phyloP scores from a whole-genome alignment of 495 filamentous ascomycete genomes.

The Podospora anserina region DNA sequence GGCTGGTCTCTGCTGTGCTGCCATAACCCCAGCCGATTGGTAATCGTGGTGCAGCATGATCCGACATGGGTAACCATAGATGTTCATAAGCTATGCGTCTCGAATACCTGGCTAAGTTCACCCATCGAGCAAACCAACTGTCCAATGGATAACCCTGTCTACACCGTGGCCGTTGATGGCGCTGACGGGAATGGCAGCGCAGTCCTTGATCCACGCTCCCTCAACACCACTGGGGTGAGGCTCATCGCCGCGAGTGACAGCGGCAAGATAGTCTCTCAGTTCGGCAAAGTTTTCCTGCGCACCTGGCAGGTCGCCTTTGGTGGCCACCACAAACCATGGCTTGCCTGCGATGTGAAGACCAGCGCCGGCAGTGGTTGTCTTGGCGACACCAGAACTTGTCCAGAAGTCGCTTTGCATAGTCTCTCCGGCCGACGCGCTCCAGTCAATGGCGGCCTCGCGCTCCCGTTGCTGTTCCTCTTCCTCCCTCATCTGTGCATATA shows the following conservation, averaged over 20 bases:
- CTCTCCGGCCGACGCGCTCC: constrained; percentile 33
- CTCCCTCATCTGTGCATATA: constrained; percentile 74
- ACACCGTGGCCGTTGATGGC: constrained; percentile 84
- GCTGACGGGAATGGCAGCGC: constrained; percentile 77
- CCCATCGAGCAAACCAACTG: constrained; percentile 66
- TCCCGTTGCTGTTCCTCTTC: constrained; percentile 56
- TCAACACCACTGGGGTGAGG: constrained; percentile 69
- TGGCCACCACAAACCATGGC: constrained; percentile 96
- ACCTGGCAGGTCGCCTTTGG: constrained; percentile 80
- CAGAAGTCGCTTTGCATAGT: constrained; percentile 21
- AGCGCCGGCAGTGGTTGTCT: constrained; percentile 28
- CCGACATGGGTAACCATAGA: too few relatives aligned
- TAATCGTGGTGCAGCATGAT: not conserved
- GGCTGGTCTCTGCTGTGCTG: not conserved
- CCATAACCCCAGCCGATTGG: not conserved
- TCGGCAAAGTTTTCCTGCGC: constrained; percentile 73
- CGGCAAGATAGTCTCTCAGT: constrained; percentile 64
- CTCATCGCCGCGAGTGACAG: constrained; percentile 53
- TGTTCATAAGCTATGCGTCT: not conserved
- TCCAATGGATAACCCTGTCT: constrained; percentile 70
- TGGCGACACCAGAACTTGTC: constrained; percentile 33
- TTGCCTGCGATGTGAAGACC: constrained; percentile 72
- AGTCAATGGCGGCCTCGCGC: constrained; percentile 40
- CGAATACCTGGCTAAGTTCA: constrained; percentile 13
- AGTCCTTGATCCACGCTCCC: constrained; percentile 62